phyloP scores from a whole-genome alignment of 306 rosid genomes.

The Gastrolobium bilobum region DNA sequence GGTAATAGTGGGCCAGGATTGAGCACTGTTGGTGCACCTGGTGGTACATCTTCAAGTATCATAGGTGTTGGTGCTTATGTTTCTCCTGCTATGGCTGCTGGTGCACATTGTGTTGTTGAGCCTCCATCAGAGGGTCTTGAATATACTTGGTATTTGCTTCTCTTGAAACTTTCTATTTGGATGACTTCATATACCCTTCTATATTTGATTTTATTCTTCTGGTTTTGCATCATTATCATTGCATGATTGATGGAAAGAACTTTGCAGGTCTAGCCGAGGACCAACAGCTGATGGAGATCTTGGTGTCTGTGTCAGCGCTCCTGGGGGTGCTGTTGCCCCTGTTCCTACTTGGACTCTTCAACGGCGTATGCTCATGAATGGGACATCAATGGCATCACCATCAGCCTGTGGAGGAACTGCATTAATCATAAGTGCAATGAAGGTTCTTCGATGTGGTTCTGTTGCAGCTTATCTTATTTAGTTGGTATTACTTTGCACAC shows the following conservation, averaged over 20 bases:
- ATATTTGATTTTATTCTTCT: conserved; percentile 33
- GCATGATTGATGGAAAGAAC: conserved; percentile 42
- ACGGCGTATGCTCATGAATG: conserved; percentile 97
- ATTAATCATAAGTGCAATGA: conserved; percentile 91
- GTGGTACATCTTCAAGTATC: conserved; percentile 94
- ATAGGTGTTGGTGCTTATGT: conserved; percentile 98
- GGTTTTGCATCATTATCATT: conserved; percentile 33
- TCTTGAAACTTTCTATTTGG: conserved; percentile 32
- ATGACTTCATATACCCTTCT: conserved; percentile 19
- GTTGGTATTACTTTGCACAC: conserved; percentile 37
- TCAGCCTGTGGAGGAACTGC: conserved; percentile 99
- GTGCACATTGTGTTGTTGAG: conserved; percentile 95
- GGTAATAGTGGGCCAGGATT: conserved; percentile 98
- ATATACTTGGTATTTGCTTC: conserved; percentile 83
- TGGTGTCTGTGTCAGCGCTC: conserved; percentile 95
- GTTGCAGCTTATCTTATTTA: conserved; percentile 40
- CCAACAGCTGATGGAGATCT: conserved; percentile 98
- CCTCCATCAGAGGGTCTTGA: conserved; percentile 94
- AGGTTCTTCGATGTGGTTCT: conserved; percentile 64
- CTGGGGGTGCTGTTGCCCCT: conserved; percentile 99
- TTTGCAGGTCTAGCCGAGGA: conserved; percentile 98
- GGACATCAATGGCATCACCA: conserved; percentile 99
- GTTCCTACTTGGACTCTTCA: conserved; percentile 99
- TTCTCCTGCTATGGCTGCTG: conserved; percentile 99
- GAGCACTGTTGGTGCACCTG: conserved; percentile 99